These are phyloP conservation scores for Corymbia calophylla DNA, from an alignment of 441 rosid species.

Conservation along the genomic window DNA sequence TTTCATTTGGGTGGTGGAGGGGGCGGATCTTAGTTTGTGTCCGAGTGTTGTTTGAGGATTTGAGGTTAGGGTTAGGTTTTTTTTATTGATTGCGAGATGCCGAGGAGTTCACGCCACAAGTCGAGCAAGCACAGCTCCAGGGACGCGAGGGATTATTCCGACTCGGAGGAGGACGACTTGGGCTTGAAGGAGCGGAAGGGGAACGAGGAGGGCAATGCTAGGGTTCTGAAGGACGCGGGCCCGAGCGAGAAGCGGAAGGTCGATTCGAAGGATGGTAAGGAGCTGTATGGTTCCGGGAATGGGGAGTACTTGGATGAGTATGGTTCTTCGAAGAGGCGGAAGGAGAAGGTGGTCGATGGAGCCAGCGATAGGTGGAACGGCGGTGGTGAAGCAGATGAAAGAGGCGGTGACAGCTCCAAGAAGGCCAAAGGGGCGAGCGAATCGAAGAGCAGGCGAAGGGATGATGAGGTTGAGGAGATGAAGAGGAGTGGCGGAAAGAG, in stretches of 20 bases:
- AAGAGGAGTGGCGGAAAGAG: conserved; percentile 44
- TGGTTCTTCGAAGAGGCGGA: conserved; percentile 53
- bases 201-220: conserved; percentile 45
- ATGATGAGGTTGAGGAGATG: conserved; percentile 38
- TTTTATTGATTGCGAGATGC: conserved; percentile 35
- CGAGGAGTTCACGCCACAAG: conserved; percentile 89
- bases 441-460: conserved; percentile 62
- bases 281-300: conserved; percentile 33
- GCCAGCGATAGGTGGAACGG: conserved; percentile 77
- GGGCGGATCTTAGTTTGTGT: neutral
- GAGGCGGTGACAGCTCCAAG: conserved; percentile 31
- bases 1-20: neutral
- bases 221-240: conserved; percentile 49
- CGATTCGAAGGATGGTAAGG: conserved; percentile 46
- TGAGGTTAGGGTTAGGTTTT: conserved; percentile 10
- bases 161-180: conserved; percentile 84
- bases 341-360: conserved; percentile 47
- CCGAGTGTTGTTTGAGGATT: neutral
- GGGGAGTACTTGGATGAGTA: conserved; percentile 55
- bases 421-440: conserved; percentile 51
- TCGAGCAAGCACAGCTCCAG: conserved; percentile 80
- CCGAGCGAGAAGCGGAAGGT: conserved; percentile 60
- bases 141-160: conserved; percentile 80
- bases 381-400: conserved; percentile 36
- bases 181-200: conserved; percentile 54